phyloP scores from a whole-genome alignment of 495 filamentous ascomycete genomes.

The Neurospora sp. region DNA sequence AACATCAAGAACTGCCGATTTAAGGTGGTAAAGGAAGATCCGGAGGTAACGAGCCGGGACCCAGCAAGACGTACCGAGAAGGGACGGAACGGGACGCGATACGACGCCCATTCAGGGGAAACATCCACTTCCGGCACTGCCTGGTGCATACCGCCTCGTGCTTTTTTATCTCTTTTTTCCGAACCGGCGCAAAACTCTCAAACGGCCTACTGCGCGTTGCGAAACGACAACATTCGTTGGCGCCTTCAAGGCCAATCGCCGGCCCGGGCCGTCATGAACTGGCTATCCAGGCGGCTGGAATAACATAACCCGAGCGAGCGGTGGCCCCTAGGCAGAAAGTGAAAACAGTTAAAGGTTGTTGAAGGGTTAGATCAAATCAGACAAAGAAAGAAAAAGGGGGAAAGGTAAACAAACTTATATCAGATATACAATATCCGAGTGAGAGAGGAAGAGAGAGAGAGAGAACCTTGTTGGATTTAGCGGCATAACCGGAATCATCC shows the following conservation, averaged over 20 bases:
- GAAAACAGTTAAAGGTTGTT: background rate
- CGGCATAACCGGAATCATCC: background rate
- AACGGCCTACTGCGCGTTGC: background rate
- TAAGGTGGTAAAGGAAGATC: background rate
- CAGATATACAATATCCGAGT: background rate
- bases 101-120: background rate
- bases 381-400: background rate
- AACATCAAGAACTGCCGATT: background rate
- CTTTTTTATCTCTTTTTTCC: background rate
- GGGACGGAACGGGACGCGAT: background rate
- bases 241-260: background rate
- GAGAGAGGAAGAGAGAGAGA: background rate
- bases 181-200: background rate
- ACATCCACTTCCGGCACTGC: background rate
- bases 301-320: background rate
- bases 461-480: background rate
- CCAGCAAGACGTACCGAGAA: background rate
- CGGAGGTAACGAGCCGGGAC: background rate
- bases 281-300: slow-evolving; percentile 18
- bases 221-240: background rate
- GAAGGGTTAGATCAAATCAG: background rate
- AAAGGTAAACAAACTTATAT: background rate
- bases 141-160: background rate
- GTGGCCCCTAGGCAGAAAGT: background rate
- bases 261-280: slow-evolving; percentile 19